These are phyloP conservation scores for Mycena albidolilacea DNA, from an alignment of 768 basidiomycete species.

Conservation along the genomic window DNA sequence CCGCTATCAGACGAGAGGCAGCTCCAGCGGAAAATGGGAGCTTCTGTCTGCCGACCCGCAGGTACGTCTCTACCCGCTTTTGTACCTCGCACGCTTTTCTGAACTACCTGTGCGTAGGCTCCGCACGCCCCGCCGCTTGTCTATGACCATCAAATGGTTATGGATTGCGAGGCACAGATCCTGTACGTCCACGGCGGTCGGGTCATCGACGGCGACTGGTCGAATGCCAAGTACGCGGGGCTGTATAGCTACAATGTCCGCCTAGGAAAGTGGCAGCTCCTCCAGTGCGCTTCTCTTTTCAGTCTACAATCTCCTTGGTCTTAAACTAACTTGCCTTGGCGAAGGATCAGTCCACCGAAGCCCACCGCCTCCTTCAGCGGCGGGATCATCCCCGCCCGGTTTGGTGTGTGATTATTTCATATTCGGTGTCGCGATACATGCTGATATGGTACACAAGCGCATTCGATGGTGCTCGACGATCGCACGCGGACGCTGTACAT, in stretches of 20 bases:
- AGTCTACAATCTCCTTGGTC: background rate
- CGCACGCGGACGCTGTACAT: constrained; percentile 72
- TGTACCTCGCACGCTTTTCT: background rate
- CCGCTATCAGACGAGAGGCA: constrained; percentile 77
- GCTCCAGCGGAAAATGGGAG: constrained; percentile 80
- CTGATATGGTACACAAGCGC: constrained; percentile 58
- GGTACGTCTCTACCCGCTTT: constrained; percentile 54
- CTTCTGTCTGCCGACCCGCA: constrained; percentile 76
- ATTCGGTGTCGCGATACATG: background rate
- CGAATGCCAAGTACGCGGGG: constrained; percentile 74
- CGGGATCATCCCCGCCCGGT: constrained; percentile 70
- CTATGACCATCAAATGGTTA: constrained; percentile 87
- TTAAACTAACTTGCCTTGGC: constrained; percentile 20
- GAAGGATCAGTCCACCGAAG: constrained; percentile 27
- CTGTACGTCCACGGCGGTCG: constrained; percentile 86
- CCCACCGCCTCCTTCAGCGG: constrained; percentile 45
- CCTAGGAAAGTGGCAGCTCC: constrained; percentile 74
- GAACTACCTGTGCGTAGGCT: background rate
- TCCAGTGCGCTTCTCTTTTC: constrained; percentile 66
- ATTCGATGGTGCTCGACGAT: constrained; percentile 87
- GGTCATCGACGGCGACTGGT: constrained; percentile 76
- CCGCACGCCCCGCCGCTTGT: constrained; percentile 68
- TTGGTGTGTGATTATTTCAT: constrained; percentile 56
- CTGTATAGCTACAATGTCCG: constrained; percentile 81
- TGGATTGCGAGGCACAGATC: constrained; percentile 79